phyloP scores from a whole-genome alignment of 495 filamentous ascomycete genomes.

The Aspergillus baeticus region DNA sequence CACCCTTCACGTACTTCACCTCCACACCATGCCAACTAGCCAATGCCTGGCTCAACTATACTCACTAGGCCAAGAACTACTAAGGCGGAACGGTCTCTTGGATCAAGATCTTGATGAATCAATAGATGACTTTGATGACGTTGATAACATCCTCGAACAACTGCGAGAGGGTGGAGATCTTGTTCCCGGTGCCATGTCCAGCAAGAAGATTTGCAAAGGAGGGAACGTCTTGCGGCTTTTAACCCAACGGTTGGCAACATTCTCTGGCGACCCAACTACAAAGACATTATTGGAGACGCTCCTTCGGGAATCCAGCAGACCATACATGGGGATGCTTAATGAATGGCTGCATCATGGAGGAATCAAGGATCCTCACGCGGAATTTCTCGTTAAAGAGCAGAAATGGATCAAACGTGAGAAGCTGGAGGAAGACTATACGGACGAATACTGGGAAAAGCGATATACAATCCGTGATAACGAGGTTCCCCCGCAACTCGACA shows the following conservation, averaged over 20 bases:
- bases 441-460: conserved; percentile 98
- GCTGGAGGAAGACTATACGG: conserved; percentile 93
- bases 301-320: conserved; percentile 82
- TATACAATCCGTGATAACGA: conserved; percentile 91
- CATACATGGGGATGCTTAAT: conserved; percentile 98
- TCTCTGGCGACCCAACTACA: conserved; percentile 91
- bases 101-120: conserved; percentile 86
- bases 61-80: conserved; percentile 78
- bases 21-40: conserved; percentile 84
- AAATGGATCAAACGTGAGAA: conserved; percentile 90
- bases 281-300: conserved; percentile 74
- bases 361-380: conserved; percentile 89
- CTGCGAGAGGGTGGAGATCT: conserved; percentile 77
- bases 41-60: conserved; percentile 91
- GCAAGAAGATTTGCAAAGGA: conserved; percentile 91
- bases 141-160: conserved; percentile 86
- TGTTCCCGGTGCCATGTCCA: conserved; percentile 70
- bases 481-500: conserved; percentile 88
- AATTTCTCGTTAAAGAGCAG: conserved; percentile 94
- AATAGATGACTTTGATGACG: conserved; percentile 74
- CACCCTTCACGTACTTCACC: conserved; percentile 86
- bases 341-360: conserved; percentile 97
- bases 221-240: conserved; percentile 84
- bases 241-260: conserved; percentile 76
- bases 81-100: conserved; percentile 81